Conservation (phyloP, 2,329 filamentous ascomycete genomes). For the Hypoxylon sp. region DNA sequence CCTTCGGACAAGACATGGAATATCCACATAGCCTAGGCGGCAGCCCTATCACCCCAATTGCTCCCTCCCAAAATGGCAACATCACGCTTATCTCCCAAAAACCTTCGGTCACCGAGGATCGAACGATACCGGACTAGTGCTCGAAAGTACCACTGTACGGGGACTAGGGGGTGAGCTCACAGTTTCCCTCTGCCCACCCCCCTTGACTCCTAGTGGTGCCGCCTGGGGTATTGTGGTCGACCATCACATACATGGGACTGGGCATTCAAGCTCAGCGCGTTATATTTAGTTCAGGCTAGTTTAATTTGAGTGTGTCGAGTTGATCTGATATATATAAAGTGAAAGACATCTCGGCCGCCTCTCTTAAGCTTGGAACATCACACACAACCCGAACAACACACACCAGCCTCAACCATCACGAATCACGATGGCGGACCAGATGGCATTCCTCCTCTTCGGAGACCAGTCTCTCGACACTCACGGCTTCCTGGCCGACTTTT, state of each 20-base stretch:
- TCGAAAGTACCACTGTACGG: slow-evolving; percentile 41
- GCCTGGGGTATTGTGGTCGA: slow-evolving; percentile 34
- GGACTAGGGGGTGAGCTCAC: slow-evolving; percentile 43
- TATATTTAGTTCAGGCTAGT: slow-evolving; percentile 46
- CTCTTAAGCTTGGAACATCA: slow-evolving; percentile 30
- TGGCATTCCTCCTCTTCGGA: slow-evolving; percentile 73
- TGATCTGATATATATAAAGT: slow-evolving; percentile 51
- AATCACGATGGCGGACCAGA: slow-evolving; percentile 59
- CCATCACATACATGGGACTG: slow-evolving; percentile 41
- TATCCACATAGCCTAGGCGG: slow-evolving; percentile 40
- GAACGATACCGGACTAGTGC: slow-evolving; percentile 53
- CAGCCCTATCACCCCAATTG: slow-evolving; percentile 41
- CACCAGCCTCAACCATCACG: slow-evolving; percentile 40
- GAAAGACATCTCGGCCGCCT: slow-evolving; percentile 39
- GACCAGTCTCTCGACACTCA: slow-evolving; percentile 78
- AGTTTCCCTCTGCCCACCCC: slow-evolving; percentile 36
- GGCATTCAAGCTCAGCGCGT: slow-evolving; percentile 37
- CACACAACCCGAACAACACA: slow-evolving; percentile 37
- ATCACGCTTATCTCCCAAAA: slow-evolving; percentile 53
- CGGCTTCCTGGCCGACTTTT: slow-evolving; percentile 68
- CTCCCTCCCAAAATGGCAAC: slow-evolving; percentile 52
- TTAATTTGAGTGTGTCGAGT: slow-evolving; percentile 29
- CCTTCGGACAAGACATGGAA: slow-evolving; percentile 45
- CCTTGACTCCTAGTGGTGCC: slow-evolving; percentile 31
- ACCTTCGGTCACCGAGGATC: slow-evolving; percentile 60